Percentiles rank a stretch among this genome's conserved stretches.
Evolutionary conservation across 768 basidiomycete genomes (phyloP).

Genomic region (Podaxis sp.): DNA sequence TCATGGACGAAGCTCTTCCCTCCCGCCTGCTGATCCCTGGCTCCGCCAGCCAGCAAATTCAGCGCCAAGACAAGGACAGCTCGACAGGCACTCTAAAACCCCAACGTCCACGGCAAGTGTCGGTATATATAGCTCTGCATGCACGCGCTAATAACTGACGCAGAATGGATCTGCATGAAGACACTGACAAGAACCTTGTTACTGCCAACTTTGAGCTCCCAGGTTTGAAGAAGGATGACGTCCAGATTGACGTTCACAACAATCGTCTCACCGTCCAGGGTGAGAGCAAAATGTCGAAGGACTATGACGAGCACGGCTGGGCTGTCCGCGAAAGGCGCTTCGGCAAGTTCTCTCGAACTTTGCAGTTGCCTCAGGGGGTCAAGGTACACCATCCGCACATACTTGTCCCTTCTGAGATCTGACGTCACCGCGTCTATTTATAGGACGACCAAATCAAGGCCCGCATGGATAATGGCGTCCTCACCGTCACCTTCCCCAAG

Average conservation of each 20-base stretch:
- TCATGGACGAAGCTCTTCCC: slow-evolving; percentile 35
- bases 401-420: neutral
- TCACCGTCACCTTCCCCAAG: slow-evolving; percentile 50
- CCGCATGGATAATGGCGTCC: slow-evolving; percentile 43
- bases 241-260: slow-evolving; percentile 47
- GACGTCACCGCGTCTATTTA: neutral
- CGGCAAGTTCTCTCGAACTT: slow-evolving; percentile 49
- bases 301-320: slow-evolving; percentile 36
- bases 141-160: neutral
- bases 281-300: slow-evolving; percentile 31
- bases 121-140: neutral
- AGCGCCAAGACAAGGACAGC: slow-evolving; percentile 1
- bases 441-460: slow-evolving; percentile 49
- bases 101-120: neutral
- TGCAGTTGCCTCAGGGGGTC: slow-evolving; percentile 49
- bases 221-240: slow-evolving; percentile 47
- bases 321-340: slow-evolving; percentile 45
- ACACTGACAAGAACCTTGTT: slow-evolving; percentile 29
- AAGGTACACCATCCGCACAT: slow-evolving; percentile 32
- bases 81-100: neutral
- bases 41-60: slow-evolving; percentile 1
- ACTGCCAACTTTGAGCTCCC: slow-evolving; percentile 58
- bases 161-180: slow-evolving; percentile 9
- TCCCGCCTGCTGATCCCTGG: neutral
- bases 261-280: slow-evolving; percentile 49